A percentile compares a stretch with the other conserved stretches of the same genome.
Evolutionary conservation across 2,329 filamentous ascomycete genomes (phyloP).

Genomic region (Aspergillus oerlinghausenensis): DNA sequence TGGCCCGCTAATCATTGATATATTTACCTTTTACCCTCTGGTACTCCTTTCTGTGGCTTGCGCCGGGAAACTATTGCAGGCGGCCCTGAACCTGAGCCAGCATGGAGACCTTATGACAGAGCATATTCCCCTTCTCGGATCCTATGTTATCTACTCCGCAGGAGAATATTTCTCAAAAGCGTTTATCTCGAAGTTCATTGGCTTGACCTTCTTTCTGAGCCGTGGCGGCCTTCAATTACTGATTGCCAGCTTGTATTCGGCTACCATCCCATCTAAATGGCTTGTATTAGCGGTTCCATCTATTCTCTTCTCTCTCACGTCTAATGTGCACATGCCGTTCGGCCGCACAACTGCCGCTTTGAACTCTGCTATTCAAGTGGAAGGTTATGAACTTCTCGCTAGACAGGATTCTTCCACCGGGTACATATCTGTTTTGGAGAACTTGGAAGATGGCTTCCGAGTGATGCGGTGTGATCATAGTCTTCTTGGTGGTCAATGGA

Average conservation of each 20-base stretch:
- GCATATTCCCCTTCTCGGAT: slow-evolving; percentile 60
- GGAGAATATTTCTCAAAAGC: slow-evolving; percentile 39
- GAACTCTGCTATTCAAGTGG: slow-evolving; percentile 60
- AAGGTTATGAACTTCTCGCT: slow-evolving; percentile 72
- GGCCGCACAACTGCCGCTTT: slow-evolving; percentile 56
- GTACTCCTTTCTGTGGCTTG: slow-evolving; percentile 60
- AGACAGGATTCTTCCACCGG: slow-evolving; percentile 83
- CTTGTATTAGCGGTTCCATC: slow-evolving; percentile 66
- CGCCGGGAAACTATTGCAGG: slow-evolving; percentile 61
- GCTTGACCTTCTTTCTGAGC: slow-evolving; percentile 60
- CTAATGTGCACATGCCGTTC: slow-evolving; percentile 70
- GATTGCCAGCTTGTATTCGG: slow-evolving; percentile 60
- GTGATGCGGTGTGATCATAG: slow-evolving; percentile 92
- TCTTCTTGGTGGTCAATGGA: slow-evolving; percentile 88
- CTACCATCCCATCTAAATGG: slow-evolving; percentile 64
- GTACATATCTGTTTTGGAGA: slow-evolving; percentile 88
- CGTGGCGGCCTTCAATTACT: slow-evolving; percentile 68
- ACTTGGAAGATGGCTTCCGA: slow-evolving; percentile 63
- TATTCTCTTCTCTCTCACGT: slow-evolving; percentile 56
- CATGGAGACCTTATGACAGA: slow-evolving; percentile 58
- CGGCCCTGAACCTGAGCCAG: slow-evolving; percentile 50
- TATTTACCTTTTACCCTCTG: slow-evolving; percentile 66
- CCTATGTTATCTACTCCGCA: slow-evolving; percentile 60
- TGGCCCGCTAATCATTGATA: slow-evolving; percentile 73
- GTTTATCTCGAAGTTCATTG: slow-evolving; percentile 50